Conservation (phyloP, 768 basidiomycete species). For the Lactarius vividus region DNA sequence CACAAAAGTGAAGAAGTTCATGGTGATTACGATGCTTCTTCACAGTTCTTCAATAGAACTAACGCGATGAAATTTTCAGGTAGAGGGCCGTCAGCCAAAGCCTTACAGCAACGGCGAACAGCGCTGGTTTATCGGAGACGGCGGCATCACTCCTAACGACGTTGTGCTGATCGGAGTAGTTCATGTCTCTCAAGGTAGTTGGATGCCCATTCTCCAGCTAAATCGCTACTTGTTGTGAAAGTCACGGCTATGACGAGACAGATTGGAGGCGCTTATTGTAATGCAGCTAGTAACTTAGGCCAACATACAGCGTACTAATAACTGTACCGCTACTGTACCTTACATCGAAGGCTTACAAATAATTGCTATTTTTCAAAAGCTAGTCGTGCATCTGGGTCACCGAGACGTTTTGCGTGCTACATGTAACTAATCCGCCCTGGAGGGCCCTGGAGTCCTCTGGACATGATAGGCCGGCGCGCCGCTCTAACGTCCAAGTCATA, state of each 20-base stretch:
- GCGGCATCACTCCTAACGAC: not conserved
- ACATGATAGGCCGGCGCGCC: not conserved
- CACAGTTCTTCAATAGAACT: not conserved
- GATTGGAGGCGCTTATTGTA: not conserved
- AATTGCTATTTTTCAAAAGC: not conserved
- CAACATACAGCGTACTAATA: not conserved
- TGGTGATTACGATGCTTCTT: not conserved
- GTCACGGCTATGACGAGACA: not conserved
- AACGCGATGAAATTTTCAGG: not conserved
- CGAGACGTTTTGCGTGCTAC: not conserved
- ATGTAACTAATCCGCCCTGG: not conserved
- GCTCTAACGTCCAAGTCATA: not conserved
- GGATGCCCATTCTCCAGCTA: conserved; percentile 23
- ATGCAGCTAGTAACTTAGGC: not conserved
- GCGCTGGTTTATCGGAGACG: not conserved
- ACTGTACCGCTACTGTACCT: not conserved
- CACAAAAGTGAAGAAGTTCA: conserved; percentile 4
- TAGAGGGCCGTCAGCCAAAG: not conserved
- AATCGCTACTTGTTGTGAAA: not conserved
- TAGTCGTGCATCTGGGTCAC: not conserved
- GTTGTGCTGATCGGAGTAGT: conserved; percentile 10
- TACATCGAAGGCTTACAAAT: not conserved
- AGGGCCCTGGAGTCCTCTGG: not conserved
- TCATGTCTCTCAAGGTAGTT: conserved; percentile 21
- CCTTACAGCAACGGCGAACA: not conserved